Conservation (phyloP, 306 rosid species). For the Pyrus communis region DNA sequence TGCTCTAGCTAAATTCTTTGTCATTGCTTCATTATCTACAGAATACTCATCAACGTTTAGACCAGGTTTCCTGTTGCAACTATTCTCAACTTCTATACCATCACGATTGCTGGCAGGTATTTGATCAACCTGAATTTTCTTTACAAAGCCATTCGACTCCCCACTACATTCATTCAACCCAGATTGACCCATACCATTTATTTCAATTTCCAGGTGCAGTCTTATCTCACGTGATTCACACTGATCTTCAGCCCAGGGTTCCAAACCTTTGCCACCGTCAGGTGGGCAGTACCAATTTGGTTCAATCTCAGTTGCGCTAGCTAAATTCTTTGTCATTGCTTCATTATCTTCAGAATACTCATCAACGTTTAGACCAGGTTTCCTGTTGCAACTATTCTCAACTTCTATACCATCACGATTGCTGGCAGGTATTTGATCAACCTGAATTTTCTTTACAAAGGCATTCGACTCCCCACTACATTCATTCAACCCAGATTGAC, state of each 20-base stretch:
- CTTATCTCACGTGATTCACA: conserved; percentile 46
- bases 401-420: conserved; percentile 33
- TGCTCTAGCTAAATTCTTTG: conserved; percentile 13
- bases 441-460: conserved; percentile 29
- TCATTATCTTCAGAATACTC: conserved; percentile 28
- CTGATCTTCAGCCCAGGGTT: conserved; percentile 26
- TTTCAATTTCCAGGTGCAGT: conserved; percentile 74
- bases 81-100: conserved; percentile 52
- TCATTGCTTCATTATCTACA: conserved; percentile 25
- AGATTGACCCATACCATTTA: conserved; percentile 45
- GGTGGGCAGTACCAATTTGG: conserved; percentile 10
- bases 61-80: conserved; percentile 33
- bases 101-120: conserved; percentile 23
- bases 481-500: conserved; percentile 41
- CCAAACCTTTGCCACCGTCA: conserved; percentile 17
- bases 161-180: conserved; percentile 58
- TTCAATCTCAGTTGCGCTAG: background rate
- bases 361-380: conserved; percentile 25
- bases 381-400: conserved; percentile 51
- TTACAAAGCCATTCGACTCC: conserved; percentile 57
- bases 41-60: conserved; percentile 33
- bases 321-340: conserved; percentile 4
- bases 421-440: conserved; percentile 31
- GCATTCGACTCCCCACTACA: conserved; percentile 80
- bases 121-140: conserved; percentile 35